Evolutionary conservation across 441 rosid genomes (phyloP), one percentile per base, ranked within the genome.

Genomic region (Daphne laureola): DNA sequence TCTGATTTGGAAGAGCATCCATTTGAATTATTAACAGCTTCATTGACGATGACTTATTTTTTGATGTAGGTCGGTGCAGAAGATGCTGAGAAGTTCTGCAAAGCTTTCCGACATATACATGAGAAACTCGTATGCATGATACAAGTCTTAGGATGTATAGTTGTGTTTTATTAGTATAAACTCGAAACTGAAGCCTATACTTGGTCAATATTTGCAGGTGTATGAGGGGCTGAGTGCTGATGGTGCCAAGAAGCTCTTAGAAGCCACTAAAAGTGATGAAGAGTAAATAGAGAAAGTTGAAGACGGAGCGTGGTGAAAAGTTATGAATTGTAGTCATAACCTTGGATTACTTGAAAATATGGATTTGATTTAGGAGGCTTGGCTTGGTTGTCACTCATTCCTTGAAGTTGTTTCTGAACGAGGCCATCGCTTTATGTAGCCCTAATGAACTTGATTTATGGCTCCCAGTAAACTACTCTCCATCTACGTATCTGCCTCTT

Each of bases 41-140:
- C 15, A 1, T 13, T 26, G 3, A 16, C 17, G 51, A 14, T 47
- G 25, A 15, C 15, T 17, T n/a, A n/a, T 46, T 23, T 4, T 15
- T n/a, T 14, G 21, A 35, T 65, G 46, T 59, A 88, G 95, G 74
- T 86, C 54, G 84, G 93, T 27, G 56, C 67, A 13, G 77, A 68
- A 17, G 93, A 82, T 54, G 93, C 93, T 1, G 81, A 82, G 61
- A 75, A 73, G 42, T 84, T 90, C 72, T 90, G 89, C 77, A 59
- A 73, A 60, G 81, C 84, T 44, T 90, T 84, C 47, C 82, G 75
- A 61, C 69, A 71, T 66, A 64, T 82, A 53, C 97, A 90, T 78
- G 74, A 66, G 74, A 82, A 78, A 78, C 87, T 84, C 49, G 95
- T 84, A 76, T 35, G 78, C 57, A 51, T 46, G 41, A 13, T 50